Percentiles rank a stretch among this genome's conserved stretches.
Evolutionary conservation across 306 rosid genomes (phyloP).

Genomic region (Hippophae gyantsensis): DNA sequence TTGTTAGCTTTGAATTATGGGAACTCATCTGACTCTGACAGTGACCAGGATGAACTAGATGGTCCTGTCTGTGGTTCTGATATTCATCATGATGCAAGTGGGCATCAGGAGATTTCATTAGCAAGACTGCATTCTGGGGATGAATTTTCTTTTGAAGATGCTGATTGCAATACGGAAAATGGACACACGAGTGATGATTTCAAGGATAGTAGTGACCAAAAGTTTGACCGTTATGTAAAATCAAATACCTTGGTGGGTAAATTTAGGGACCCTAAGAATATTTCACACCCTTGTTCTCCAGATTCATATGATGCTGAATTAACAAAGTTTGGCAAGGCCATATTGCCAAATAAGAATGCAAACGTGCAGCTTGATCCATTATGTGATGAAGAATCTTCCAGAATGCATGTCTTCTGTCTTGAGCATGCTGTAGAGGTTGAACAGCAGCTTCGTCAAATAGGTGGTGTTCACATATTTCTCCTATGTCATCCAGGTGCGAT

Average conservation of each 20-base stretch:
- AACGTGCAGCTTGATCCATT: conserved; percentile 35
- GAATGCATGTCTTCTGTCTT: conserved; percentile 93
- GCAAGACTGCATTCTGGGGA: conserved; percentile 22
- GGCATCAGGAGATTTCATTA: conserved; percentile 16
- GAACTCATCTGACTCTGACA: conserved; percentile 85
- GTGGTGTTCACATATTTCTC: conserved; percentile 77
- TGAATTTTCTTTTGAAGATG: conserved; percentile 19
- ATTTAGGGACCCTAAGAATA: conserved; percentile 30
- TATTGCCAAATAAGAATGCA: conserved; percentile 27
- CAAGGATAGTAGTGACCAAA: conserved; percentile 18
- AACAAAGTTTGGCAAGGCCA: conserved; percentile 33
- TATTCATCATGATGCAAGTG: conserved; percentile 19
- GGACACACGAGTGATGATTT: conserved; percentile 25
- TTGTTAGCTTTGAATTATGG: conserved; percentile 83
- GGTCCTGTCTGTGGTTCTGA: conserved; percentile 18
- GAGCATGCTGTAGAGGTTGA: conserved; percentile 94
- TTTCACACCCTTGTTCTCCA: conserved; percentile 30
- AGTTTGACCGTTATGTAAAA: conserved; percentile 27
- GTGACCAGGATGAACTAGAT: conserved; percentile 41
- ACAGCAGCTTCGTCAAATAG: conserved; percentile 77
- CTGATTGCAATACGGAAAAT: conserved; percentile 14
- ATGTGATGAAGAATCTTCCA: conserved; percentile 70
- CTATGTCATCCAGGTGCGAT: conserved; percentile 94
- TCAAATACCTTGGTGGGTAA: conserved; percentile 21
- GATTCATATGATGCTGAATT: conserved; percentile 40